Conservation (phyloP, 108 stramenopile species). For the Stephanodiscus minutulus region DNA sequence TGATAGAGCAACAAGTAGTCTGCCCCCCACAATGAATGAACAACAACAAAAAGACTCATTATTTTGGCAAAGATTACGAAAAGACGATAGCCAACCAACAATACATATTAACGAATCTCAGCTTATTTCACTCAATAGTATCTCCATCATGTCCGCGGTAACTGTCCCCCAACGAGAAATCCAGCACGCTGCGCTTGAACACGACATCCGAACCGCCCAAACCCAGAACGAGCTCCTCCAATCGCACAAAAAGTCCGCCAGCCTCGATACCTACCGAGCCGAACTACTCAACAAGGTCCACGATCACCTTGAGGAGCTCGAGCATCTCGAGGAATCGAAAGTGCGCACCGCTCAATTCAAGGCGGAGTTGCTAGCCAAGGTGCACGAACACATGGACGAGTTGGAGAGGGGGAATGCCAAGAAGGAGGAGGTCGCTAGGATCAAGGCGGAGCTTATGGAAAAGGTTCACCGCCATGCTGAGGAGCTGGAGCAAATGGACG, state of each 20-base stretch:
- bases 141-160: constrained; percentile 25
- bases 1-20: too few relatives aligned
- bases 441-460: constrained; percentile 46
- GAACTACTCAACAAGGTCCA: constrained; percentile 40
- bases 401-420: constrained; percentile 44
- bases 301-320: constrained; percentile 34
- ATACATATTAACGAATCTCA: too few relatives aligned
- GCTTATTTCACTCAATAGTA: neutral
- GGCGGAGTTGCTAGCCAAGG: constrained; percentile 43
- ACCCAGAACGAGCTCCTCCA: constrained; percentile 24
- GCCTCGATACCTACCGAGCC: constrained; percentile 39
- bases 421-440: constrained; percentile 44
- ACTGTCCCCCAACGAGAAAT: constrained; percentile 26
- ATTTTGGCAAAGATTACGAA: too few relatives aligned
- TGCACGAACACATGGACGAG: constrained; percentile 35
- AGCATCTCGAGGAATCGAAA: constrained; percentile 30
- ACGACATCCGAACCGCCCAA: constrained; percentile 36
- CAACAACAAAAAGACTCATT: too few relatives aligned
- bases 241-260: constrained; percentile 23
- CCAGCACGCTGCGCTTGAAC: constrained; percentile 45
- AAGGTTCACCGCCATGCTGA: constrained; percentile 51
- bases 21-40: too few relatives aligned
- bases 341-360: constrained; percentile 43
- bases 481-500: constrained; percentile 47
- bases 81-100: neutral